Evolutionary conservation across 139 green algal genomes (phyloP).

Genomic region (Chlamydomonas sphaeroides): DNA sequence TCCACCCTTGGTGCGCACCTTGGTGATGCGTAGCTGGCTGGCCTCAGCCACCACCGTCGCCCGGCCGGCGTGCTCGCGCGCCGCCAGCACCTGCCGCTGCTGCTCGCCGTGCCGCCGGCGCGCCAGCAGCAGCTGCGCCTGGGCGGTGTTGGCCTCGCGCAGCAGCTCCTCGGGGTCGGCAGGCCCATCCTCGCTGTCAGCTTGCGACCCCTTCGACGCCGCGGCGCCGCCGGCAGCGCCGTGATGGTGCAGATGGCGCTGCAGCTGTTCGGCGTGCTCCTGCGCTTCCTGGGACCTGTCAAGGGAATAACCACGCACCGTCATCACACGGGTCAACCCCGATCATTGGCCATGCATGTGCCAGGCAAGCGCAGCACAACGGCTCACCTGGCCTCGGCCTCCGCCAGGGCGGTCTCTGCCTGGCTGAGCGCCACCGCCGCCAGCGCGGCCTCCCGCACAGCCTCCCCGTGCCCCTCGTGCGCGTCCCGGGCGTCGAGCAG

Average conservation of each 20-base stretch:
- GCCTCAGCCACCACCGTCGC: not conserved
- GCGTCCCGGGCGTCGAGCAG: slow-evolving; percentile 11
- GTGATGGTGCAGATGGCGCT: no score
- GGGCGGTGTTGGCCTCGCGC: not conserved
- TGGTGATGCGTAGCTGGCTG: slow-evolving; percentile 28
- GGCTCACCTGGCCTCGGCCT: not conserved
- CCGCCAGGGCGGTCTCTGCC: not conserved
- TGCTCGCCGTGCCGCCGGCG: not conserved
- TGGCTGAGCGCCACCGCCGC: not conserved
- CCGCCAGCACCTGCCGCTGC: not conserved
- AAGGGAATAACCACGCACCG: not conserved
- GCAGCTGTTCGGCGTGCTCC: not conserved
- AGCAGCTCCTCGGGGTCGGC: not conserved
- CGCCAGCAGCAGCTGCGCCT: not conserved
- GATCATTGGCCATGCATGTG: no score
- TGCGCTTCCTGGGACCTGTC: not conserved
- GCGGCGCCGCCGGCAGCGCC: no score
- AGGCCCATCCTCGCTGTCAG: no score
- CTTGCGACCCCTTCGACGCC: no score
- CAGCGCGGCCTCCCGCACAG: not conserved
- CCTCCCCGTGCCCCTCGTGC: not conserved
- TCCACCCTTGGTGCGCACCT: slow-evolving; percentile 2
- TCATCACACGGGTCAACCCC: no score
- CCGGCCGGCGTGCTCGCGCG: not conserved
- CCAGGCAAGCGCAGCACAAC: no score